Percentiles rank a stretch among this genome's conserved stretches.
phyloP scores from a whole-genome alignment of 177 flowering plant species.

The Telopea speciosissima region DNA sequence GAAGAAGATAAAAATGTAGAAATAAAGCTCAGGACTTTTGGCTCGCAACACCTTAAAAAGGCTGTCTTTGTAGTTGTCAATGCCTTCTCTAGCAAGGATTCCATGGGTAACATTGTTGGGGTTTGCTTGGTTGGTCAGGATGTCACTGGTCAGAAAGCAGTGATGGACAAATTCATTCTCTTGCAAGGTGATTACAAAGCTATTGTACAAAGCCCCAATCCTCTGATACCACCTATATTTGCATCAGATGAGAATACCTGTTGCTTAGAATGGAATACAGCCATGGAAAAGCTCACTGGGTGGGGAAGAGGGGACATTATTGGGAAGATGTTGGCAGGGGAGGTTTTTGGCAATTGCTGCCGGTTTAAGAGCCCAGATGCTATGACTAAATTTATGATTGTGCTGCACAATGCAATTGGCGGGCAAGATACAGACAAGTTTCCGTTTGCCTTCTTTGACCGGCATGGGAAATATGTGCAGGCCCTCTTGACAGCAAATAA shows the following conservation, averaged over 20 bases:
- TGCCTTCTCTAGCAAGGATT: constrained; percentile 70
- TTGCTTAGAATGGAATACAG: constrained; percentile 80
- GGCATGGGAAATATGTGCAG: constrained; percentile 55
- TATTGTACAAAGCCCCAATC: constrained; percentile 66
- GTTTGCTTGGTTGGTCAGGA: constrained; percentile 79
- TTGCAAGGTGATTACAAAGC: constrained; percentile 77
- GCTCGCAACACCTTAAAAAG: constrained; percentile 28
- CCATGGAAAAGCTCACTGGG: constrained; percentile 76
- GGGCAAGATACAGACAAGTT: constrained; percentile 57
- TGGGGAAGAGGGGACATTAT: constrained; percentile 49
- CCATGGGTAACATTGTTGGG: constrained; percentile 52
- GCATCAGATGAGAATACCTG: constrained; percentile 65
- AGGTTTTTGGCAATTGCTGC: constrained; percentile 66
- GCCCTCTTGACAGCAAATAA: constrained; percentile 67
- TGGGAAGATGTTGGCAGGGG: constrained; percentile 68
- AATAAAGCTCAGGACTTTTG: constrained; percentile 58
- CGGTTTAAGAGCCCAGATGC: constrained; percentile 63
- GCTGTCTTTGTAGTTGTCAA: constrained; percentile 65
- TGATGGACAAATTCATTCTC: constrained; percentile 65
- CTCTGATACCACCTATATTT: constrained; percentile 76
- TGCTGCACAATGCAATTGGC: constrained; percentile 61
- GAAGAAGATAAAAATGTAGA: constrained; percentile 71
- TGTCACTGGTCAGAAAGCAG: constrained; percentile 60
- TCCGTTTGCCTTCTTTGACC: constrained; percentile 53
- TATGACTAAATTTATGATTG: constrained; percentile 69